Conservation (phyloP, 2,329 filamentous ascomycete species). For the Xylaria sp. region DNA sequence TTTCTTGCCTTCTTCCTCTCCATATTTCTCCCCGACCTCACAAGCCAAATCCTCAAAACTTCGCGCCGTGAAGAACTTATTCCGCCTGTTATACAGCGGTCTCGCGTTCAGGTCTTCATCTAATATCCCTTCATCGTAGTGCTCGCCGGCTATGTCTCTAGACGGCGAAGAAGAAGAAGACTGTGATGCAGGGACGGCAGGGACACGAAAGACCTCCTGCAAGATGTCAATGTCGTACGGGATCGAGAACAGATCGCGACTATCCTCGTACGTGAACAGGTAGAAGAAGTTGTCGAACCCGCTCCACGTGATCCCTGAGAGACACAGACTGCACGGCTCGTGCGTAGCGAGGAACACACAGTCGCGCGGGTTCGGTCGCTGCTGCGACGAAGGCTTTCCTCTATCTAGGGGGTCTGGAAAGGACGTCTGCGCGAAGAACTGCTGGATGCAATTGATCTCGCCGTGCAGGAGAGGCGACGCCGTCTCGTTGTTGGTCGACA, state of each 20-base stretch:
- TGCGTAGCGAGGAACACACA: slow-evolving; percentile 65
- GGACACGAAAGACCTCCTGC: slow-evolving; percentile 59
- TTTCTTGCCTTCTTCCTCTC: slow-evolving; percentile 41
- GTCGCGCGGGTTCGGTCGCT: slow-evolving; percentile 49
- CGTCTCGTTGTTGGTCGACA: slow-evolving; percentile 62
- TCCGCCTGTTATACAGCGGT: slow-evolving; percentile 59
- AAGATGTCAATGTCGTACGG: slow-evolving; percentile 65
- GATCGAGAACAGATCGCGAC: slow-evolving; percentile 59
- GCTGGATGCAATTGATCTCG: slow-evolving; percentile 66
- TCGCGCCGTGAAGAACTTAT: slow-evolving; percentile 59
- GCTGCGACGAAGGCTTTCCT: neutral
- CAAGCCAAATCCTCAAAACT: slow-evolving; percentile 50
- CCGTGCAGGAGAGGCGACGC: slow-evolving; percentile 62
- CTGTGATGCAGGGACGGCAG: slow-evolving; percentile 22
- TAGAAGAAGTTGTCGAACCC: slow-evolving; percentile 64
- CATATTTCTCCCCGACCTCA: slow-evolving; percentile 44
- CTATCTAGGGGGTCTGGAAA: slow-evolving; percentile 31
- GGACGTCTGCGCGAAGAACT: slow-evolving; percentile 53
- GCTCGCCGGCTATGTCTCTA: no score
- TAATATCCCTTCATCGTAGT: slow-evolving; percentile 45
- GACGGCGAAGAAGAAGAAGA: neutral
- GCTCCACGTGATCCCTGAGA: slow-evolving; percentile 63
- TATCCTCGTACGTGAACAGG: slow-evolving; percentile 65
- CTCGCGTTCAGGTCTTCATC: slow-evolving; percentile 45
- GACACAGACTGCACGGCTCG: slow-evolving; percentile 63